Base-by-base conservation (phyloP, 192 early-diverging fungal genomes). In the Podila horticola region DNA sequence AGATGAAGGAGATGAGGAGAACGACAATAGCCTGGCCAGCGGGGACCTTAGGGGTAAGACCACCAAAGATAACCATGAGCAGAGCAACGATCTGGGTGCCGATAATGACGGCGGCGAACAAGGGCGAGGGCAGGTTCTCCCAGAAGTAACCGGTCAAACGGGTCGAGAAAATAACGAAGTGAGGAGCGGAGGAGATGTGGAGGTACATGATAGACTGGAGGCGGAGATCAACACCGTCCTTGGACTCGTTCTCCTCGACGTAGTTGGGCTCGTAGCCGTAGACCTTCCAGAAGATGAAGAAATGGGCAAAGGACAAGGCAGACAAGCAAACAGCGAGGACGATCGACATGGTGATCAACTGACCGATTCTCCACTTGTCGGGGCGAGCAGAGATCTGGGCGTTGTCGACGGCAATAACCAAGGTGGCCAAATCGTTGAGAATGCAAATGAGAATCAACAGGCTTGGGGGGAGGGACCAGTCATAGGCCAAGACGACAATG, bases 351-450 rank as follows among this genome's bases (percentile, higher is more conserved):
- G 90, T 89, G 64, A 96, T 86, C 34, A 96, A 88, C 75, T 96
- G 95, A 28, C 95, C 95, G 60, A 95, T 90, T 41, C 95, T 83
- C 95, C 95, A 96, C 85, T 96, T 96, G 90, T 96, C 95, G n/a
- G 95, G 95, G 34, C 84, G 86, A 28, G 83, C 77, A 11, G 95
- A 96, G 75, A 95, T 95, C 70, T 92, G 86, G 41, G 95, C 92
- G 66, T 95, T 94, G 88, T 96, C 95, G 66, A 95, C 90, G 31
- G 95, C 89, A 72, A 96, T 96, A 64, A 96, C 95, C 60, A 96
- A 82, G 22, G 92, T 93, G 20, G 92, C 92, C n/a, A 91, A 90
- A 70, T 96, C 93, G 86, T 96, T 96, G 71, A 96, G 84, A 64
- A 96, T 92, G 48, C 92, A 92, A 79, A 95, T 96, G 72, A 95